A percentile compares a stretch with the other conserved stretches of the same genome.
Evolutionary conservation across 345 rosid species (phyloP).

Genomic region (Eucalyptus shirleyi): DNA sequence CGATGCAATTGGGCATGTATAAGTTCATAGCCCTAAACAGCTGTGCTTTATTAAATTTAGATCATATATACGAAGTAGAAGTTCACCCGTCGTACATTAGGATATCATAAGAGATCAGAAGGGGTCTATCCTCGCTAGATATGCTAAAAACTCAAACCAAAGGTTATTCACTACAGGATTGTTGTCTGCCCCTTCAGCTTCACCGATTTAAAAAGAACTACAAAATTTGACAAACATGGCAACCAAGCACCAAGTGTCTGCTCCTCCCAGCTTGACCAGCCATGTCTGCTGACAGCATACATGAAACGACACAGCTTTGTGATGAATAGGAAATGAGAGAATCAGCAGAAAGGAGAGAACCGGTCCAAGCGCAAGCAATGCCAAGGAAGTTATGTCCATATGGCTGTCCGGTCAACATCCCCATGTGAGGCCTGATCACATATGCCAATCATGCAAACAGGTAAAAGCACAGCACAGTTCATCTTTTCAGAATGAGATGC

Average conservation of each 20-base stretch:
- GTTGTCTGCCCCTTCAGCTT: neutral
- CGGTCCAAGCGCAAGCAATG: no score
- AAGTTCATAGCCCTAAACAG: neutral
- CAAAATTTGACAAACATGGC: neutral
- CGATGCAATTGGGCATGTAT: neutral
- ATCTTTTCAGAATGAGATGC: no score
- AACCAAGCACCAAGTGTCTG: neutral
- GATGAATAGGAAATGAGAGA: neutral
- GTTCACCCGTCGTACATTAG: neutral
- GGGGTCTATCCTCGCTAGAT: neutral
- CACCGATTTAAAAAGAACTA: neutral
- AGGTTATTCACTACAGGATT: neutral
- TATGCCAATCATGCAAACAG: no score
- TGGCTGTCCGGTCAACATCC: no score
- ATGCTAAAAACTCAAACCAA: neutral
- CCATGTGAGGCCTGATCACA: no score
- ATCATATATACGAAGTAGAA: neutral
- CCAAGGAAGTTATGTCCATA: no score
- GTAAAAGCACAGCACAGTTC: no score
- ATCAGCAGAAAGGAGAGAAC: neutral
- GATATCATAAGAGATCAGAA: neutral
- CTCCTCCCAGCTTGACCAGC: neutral
- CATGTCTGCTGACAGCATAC: neutral
- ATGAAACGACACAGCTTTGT: neutral
- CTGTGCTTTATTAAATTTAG: neutral